Conservation (phyloP, 2,329 filamentous ascomycete genomes). For the Alternaria gansuensis region DNA sequence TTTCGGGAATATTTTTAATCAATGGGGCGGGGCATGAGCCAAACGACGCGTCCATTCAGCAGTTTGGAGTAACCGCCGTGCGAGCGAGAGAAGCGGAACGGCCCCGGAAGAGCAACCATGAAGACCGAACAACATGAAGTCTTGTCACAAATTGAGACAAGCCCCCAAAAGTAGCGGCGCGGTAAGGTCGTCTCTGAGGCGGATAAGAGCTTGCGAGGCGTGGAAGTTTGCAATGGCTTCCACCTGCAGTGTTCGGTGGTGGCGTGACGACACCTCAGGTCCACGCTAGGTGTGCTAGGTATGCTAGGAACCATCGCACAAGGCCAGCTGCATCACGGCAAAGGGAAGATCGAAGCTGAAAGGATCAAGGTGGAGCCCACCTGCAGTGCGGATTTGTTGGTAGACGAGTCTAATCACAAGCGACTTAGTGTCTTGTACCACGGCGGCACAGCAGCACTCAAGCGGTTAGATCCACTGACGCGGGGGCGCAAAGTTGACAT, state of each 20-base stretch:
- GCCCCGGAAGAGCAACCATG: conserved; percentile 14
- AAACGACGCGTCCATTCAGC: conserved; percentile 22
- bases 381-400: conserved; percentile 1
- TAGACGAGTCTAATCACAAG: conserved; percentile 1
- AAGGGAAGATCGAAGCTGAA: conserved; percentile 4
- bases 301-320: conserved; percentile 15
- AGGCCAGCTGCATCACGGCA: background rate
- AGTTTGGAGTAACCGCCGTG: conserved; percentile 27
- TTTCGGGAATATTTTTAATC: conserved; percentile 7
- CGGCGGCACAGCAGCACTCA: conserved; percentile 3
- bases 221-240: conserved; percentile 4
- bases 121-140: conserved; percentile 4
- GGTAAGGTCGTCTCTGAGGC: conserved; percentile 4
- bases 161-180: conserved; percentile 12
- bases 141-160: conserved; percentile 17
- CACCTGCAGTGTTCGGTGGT: conserved; percentile 6
- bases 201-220: conserved; percentile 14
- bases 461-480: conserved; percentile 1
- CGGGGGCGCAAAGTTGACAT: conserved; percentile 1
- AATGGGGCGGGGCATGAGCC: conserved; percentile 15
- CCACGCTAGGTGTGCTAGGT: conserved; percentile 36
- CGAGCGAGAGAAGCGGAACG: conserved; percentile 18
- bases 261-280: conserved; percentile 5
- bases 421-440: conserved; percentile 2
- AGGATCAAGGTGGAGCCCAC: background rate